Conservation (phyloP, 345 rosid species). For the Populus deltoides region DNA sequence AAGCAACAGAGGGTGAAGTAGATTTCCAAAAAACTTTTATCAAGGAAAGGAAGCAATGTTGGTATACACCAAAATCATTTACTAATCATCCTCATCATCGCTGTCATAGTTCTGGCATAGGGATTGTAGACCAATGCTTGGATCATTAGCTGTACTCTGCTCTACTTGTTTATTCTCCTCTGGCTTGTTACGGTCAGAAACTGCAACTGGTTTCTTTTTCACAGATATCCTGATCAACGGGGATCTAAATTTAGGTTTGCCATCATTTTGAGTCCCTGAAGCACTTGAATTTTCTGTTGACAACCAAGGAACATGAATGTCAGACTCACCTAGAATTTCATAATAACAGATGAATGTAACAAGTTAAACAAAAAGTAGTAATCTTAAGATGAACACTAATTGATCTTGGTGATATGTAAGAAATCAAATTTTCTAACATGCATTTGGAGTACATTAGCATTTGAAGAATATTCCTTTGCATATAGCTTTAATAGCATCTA, state of each 20-base stretch:
- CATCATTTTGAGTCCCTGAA: conserved; percentile 16
- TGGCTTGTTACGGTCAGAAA: conserved; percentile 14
- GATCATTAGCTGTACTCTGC: conserved; percentile 12
- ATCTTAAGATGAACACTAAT: background rate
- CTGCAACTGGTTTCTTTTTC: conserved; percentile 41
- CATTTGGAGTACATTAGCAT: background rate
- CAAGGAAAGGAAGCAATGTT: background rate
- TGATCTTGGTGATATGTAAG: background rate
- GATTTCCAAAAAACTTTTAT: no score
- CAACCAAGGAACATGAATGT: background rate
- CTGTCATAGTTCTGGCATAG: conserved; percentile 62
- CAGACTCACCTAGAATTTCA: background rate
- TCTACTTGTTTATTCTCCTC: conserved; percentile 35
- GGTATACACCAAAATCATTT: background rate
- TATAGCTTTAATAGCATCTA: background rate
- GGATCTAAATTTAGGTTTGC: conserved; percentile 29
- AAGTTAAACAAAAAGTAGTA: background rate
- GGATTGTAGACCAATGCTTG: conserved; percentile 43
- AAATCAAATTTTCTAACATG: background rate
- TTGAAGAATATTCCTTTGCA: background rate
- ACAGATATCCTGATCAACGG: conserved; percentile 45
- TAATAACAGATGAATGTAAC: background rate
- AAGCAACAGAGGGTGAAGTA: no score
- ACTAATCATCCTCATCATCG: conserved; percentile 61
- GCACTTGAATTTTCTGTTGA: conserved; percentile 27